Conservation (phyloP, 441 rosid genomes). For the Populus tomentosa region DNA sequence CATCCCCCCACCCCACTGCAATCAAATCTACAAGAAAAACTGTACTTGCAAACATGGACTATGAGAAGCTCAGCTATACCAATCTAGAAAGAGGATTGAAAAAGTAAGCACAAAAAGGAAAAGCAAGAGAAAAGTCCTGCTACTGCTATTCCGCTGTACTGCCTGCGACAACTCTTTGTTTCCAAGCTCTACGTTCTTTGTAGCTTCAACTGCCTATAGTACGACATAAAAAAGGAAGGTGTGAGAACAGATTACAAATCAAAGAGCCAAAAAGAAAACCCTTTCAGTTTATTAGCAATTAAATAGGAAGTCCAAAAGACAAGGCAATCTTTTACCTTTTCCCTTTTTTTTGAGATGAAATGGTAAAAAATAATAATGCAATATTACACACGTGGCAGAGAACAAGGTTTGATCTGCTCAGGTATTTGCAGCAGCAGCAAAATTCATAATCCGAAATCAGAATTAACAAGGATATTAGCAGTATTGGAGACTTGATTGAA, state of each 20-base stretch:
- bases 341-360: background rate
- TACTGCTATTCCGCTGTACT: slow-evolving; percentile 70
- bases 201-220: slow-evolving; percentile 50
- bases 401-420: background rate
- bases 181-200: slow-evolving; percentile 47
- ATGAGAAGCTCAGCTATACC: slow-evolving; percentile 52
- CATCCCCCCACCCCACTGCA: no score
- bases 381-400: background rate
- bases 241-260: background rate
- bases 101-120: slow-evolving; percentile 81
- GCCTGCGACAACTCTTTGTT: slow-evolving; percentile 71
- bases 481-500: background rate
- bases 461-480: background rate
- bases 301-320: background rate
- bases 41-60: background rate
- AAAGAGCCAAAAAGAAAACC: background rate
- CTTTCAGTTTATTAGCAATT: background rate
- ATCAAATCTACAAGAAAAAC: no score
- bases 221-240: background rate
- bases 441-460: background rate
- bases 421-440: background rate
- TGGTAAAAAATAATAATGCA: background rate
- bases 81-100: slow-evolving; percentile 82
- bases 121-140: slow-evolving; percentile 88
- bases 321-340: background rate